Evolutionary conservation across 2,329 filamentous ascomycete genomes (phyloP), one percentile per base, ranked within the genome.

Genomic region (Incumbomyces lentus): DNA sequence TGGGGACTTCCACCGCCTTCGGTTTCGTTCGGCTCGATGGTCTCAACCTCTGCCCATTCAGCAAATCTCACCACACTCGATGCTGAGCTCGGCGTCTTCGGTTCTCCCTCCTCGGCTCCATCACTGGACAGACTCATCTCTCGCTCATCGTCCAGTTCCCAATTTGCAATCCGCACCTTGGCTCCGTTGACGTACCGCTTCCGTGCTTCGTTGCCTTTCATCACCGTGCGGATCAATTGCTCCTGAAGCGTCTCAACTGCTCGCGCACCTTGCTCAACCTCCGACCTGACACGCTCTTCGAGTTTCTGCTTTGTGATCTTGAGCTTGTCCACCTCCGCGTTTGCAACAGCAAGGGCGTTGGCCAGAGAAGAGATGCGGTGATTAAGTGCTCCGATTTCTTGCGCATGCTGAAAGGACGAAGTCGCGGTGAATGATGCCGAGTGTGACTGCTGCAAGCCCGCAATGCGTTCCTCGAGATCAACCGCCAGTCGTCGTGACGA

Each of bases 11-110:
- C 22, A 26, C 19, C 37, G 36, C 11, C 35, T 13, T 17, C 13
- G 6, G 16, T 7, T 17, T 11, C 33, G 16, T 36, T 26, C 16
- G 19, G 29, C 33, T 45, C 42, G 22, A 45, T 18, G 3, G 42
- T 45, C 22, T 51, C 47, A 19, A 50, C 31, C 13, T 53, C 50
- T 5, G 17, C 64, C n/a, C 67, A 60, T 52, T 71, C 65, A 18
- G 63, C 63, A 52, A 67, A 71, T 13, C 67, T 60, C 3, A 62
- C 63, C 31, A 34, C 31, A 48, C 61, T 60, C 22, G 22, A 26
- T 8, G 8, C 22, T 46, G 62, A 66, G 26, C 65, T 60, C 2
- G 68, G 68, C 1, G 69, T 71, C 31, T 70, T 64, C 2, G 69
- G 65, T 19, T 64, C 64, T 42, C 61, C 40, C 58, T 63, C 43